phyloP scores from a whole-genome alignment of 495 filamentous ascomycete genomes.

The Bacidia gigantensis region DNA sequence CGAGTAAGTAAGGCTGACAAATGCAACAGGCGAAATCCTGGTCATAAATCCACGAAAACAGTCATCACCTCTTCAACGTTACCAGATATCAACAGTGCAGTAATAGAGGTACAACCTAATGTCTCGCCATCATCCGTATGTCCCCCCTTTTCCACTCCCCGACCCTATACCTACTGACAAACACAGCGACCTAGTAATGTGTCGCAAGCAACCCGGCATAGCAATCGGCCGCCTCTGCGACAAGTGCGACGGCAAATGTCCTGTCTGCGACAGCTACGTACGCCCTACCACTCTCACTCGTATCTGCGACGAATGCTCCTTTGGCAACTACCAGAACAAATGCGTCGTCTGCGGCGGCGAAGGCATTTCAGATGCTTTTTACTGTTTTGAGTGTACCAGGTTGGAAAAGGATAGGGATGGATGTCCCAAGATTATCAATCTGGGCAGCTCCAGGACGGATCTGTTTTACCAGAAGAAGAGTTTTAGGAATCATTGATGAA shows the following conservation, averaged over 20 bases:
- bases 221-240: conserved; percentile 98
- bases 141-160: conserved; percentile 5
- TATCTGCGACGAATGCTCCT: conserved; percentile 98
- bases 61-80: not conserved
- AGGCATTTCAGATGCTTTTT: conserved; percentile 98
- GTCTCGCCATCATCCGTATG: conserved; percentile 72
- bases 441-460: conserved; percentile 91
- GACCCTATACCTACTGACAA: not conserved
- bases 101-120: too few relatives aligned
- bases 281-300: conserved; percentile 92
- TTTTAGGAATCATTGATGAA: conserved; percentile 50
- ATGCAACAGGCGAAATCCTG: too few relatives aligned
- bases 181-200: conserved; percentile 91
- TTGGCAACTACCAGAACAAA: conserved; percentile 99
- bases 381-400: conserved; percentile 97
- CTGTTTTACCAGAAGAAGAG: conserved; percentile 76
- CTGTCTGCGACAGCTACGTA: conserved; percentile 97
- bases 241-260: conserved; percentile 99
- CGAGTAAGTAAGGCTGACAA: conserved; percentile 13
- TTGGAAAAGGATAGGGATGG: conserved; percentile 96
- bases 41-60: too few relatives aligned
- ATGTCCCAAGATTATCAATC: conserved; percentile 98
- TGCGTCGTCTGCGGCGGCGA: conserved; percentile 98
- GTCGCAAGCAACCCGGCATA: conserved; percentile 96
- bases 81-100: too few relatives aligned